These are phyloP conservation scores for Mycosarcoma maydis DNA, from an alignment of 1,284 basidiomycete species.

Conservation along the genomic window DNA sequence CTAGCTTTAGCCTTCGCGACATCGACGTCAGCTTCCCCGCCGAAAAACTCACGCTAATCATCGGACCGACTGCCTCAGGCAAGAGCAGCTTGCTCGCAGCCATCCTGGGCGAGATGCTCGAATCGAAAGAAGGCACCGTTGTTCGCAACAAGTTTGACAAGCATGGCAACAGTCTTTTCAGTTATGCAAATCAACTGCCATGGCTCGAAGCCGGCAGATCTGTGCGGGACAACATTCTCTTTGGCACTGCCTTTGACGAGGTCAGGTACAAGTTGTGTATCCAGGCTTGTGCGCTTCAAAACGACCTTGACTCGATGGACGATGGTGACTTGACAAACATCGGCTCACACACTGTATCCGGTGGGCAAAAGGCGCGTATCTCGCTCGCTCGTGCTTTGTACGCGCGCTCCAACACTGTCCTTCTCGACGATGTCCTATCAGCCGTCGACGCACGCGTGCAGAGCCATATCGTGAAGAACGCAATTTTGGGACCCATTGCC, in stretches of 20 bases:
- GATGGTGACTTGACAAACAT: constrained; percentile 61
- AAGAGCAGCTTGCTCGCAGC: constrained; percentile 59
- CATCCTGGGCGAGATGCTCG: constrained; percentile 57
- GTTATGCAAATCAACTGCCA: constrained; percentile 48
- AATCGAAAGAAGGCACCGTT: constrained; percentile 30
- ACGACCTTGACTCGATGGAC: constrained; percentile 57
- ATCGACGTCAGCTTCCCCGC: constrained; percentile 47
- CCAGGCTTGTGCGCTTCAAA: constrained; percentile 55
- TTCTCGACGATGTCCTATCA: constrained; percentile 63
- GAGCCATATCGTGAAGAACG: constrained; percentile 68
- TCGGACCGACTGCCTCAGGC: constrained; percentile 58
- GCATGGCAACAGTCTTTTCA: constrained; percentile 45
- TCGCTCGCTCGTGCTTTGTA: constrained; percentile 61
- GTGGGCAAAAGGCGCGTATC: constrained; percentile 62
- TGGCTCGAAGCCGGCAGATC: constrained; percentile 49
- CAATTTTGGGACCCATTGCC: constrained; percentile 48
- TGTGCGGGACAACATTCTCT: constrained; percentile 59
- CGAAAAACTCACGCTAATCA: constrained; percentile 45
- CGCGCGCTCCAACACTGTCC: constrained; percentile 50
- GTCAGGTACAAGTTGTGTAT: constrained; percentile 52
- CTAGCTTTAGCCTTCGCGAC: constrained; percentile 31
- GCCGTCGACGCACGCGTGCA: constrained; percentile 74
- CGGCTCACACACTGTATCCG: constrained; percentile 58
- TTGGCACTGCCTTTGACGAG: constrained; percentile 43
- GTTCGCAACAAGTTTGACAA: constrained; percentile 44